Conservation (phyloP, 2,329 filamentous ascomycete species). For the Fonsecaea erecta region DNA sequence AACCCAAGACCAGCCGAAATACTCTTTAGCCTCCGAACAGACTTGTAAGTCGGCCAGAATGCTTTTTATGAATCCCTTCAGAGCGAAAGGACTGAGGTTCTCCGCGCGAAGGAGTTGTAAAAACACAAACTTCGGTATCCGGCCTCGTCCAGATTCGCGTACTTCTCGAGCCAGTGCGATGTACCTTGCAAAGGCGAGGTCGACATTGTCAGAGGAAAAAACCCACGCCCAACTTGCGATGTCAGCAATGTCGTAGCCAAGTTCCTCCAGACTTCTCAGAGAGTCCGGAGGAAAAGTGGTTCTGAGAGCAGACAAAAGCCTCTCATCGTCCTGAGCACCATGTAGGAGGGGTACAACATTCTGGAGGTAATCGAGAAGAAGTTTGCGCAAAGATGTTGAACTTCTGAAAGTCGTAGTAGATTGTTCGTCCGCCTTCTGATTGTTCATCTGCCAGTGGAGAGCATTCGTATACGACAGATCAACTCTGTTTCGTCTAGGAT, state of each 20-base stretch:
- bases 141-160: slow-evolving; percentile 22
- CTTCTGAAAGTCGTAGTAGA: slow-evolving; percentile 37
- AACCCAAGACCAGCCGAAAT: slow-evolving; percentile 24
- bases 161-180: slow-evolving; percentile 40
- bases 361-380: slow-evolving; percentile 47
- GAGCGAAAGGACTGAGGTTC: slow-evolving; percentile 47
- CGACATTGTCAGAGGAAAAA: slow-evolving; percentile 44
- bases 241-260: slow-evolving; percentile 46
- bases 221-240: slow-evolving; percentile 55
- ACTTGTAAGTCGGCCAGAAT: slow-evolving; percentile 18
- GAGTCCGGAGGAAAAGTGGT: slow-evolving; percentile 42
- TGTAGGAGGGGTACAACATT: slow-evolving; percentile 42
- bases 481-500: slow-evolving; percentile 18
- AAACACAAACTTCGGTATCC: slow-evolving; percentile 54
- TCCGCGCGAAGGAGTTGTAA: slow-evolving; percentile 53
- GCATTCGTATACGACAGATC: slow-evolving; percentile 28
- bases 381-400: slow-evolving; percentile 38
- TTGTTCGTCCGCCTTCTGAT: slow-evolving; percentile 2
- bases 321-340: slow-evolving; percentile 4
- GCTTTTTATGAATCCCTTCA: slow-evolving; percentile 48
- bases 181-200: slow-evolving; percentile 46
- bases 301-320: slow-evolving; percentile 40
- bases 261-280: slow-evolving; percentile 40
- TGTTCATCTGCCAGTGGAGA: slow-evolving; percentile 18
- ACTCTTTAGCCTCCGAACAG: slow-evolving; percentile 14